Base-by-base conservation (phyloP, 805 yeast species). In the Yarrowia yakushimensis region DNA sequence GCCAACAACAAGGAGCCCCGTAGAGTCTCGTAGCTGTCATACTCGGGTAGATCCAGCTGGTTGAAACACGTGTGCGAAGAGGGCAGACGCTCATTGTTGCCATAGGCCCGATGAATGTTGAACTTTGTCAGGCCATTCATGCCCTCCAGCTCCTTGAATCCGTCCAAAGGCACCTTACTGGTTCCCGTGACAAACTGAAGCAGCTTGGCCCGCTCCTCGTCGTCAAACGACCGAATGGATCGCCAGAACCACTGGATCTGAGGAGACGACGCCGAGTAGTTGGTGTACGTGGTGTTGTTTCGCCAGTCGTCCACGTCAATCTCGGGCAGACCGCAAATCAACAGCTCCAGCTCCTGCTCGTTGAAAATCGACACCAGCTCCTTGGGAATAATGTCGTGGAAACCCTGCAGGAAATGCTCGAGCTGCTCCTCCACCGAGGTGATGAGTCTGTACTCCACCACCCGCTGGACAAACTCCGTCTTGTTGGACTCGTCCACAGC, bases 231-330 rank as follows among this genome's bases (percentile, higher is more conserved):
- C 69, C 90, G 84, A 13, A 94, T 97, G 1, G 97, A 97, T 71
- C 97, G 81, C 99, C 99, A 94, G 76, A 94, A 94, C 89, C 97
- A 93, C 70, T 87, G 91, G 63, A 94, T 86, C 71, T 92, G 97
- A 30, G 89, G 85, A 1, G 96, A 88, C 1, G 88, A 81, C 0
- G 92, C 81, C 0, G 90, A 82, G 72, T 93, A 94, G 71, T 91
- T 93, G 52, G 82, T 86, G 74, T 94, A 78, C 0, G 77, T 79
- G 1, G 97, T 83, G 71, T 94, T 88, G 69, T 84, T 86, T 67
- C 88, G 88, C 99, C 99, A 94, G 71, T 94, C 99, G 67, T 86
- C 90, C 20, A 93, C 93, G 75, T 90, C 97, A 69, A 94, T 91
- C 69, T 93, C 97, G 1, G 99, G 99, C 69, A 94, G 78, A 2